These are phyloP conservation scores for Colletotrichum sp. DNA, from an alignment of 2,329 filamentous ascomycete species.

Conservation along the genomic window DNA sequence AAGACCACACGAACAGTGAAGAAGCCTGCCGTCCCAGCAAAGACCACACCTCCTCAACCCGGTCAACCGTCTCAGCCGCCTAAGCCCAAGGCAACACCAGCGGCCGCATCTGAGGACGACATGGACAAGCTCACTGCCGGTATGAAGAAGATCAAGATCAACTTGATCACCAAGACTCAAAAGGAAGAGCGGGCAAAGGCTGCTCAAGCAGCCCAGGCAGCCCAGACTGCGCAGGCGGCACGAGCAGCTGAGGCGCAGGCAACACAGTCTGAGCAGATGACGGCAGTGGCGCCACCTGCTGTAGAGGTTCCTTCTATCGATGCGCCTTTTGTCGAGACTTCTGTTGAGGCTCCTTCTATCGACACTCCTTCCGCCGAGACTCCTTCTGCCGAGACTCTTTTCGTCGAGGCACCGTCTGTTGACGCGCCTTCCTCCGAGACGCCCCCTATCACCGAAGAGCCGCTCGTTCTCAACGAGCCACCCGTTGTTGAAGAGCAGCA, in stretches of 20 bases:
- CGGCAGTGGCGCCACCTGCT: constrained; percentile 23
- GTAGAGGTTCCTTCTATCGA: not conserved
- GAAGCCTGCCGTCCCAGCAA: constrained; percentile 31
- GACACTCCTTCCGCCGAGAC: not conserved
- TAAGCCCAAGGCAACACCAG: not conserved
- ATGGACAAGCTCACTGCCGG: constrained; percentile 61
- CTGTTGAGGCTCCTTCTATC: not conserved
- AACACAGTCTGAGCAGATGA: not conserved
- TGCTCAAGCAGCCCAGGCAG: constrained; percentile 6
- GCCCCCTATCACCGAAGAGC: constrained; percentile 14
- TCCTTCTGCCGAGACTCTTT: not conserved
- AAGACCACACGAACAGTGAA: constrained; percentile 38
- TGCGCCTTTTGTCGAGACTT: not conserved
- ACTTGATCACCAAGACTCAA: constrained; percentile 62
- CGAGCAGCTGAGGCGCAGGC: not conserved
- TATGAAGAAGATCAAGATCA: constrained; percentile 69
- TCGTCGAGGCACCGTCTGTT: not conserved
- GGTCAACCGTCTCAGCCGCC: not conserved
- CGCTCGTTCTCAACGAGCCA: constrained; percentile 3
- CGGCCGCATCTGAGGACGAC: constrained; percentile 36
- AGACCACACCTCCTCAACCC: not conserved
- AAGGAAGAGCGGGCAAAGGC: constrained; percentile 55
- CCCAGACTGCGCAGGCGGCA: not conserved
- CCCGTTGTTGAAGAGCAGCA: not conserved
- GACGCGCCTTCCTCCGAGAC: constrained; percentile 13